phyloP scores from a whole-genome alignment of 768 basidiomycete genomes.

The Pilatotrama ljubarskyi region DNA sequence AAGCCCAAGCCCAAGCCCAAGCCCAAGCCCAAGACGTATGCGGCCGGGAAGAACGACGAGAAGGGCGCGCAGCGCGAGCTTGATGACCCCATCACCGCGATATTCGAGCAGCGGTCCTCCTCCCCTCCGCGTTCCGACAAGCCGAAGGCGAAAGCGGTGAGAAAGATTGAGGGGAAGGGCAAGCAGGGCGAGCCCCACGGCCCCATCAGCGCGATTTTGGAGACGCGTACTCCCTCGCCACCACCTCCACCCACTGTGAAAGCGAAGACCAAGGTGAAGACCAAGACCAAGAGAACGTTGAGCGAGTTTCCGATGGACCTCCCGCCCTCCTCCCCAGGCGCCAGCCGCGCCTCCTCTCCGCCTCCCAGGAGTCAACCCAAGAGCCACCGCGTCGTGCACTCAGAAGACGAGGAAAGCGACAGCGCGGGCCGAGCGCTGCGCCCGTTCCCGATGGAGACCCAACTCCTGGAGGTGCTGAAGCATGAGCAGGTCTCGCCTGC shows the following conservation, averaged over 20 bases:
- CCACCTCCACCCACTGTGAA: too few species aligned
- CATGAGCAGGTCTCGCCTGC: conserved; percentile 23
- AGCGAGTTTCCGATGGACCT: conserved; percentile 14
- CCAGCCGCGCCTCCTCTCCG: conserved; percentile 1
- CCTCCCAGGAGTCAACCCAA: background rate
- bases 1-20: background rate
- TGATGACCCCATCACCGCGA: conserved; percentile 1
- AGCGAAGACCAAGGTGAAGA: too few species aligned
- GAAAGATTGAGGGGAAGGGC: too few species aligned
- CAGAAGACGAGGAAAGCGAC: conserved; percentile 8
- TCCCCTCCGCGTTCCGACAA: background rate
- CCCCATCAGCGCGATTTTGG: too few species aligned
- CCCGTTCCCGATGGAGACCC: conserved; percentile 54
- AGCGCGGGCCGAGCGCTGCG: conserved; percentile 5
- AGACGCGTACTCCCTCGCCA: too few species aligned
- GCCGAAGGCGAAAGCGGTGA: too few species aligned
- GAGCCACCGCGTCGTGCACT: conserved; percentile 1
- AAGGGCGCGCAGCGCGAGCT: background rate
- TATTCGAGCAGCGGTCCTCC: conserved; percentile 7
- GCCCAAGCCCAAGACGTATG: background rate
- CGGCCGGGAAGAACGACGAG: background rate
- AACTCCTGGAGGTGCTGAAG: conserved; percentile 42
- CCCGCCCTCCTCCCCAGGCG: conserved; percentile 13
- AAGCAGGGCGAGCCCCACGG: too few species aligned
- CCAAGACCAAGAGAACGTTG: background rate